Percentiles rank a stretch among this genome's conserved stretches.
phyloP scores from a whole-genome alignment of 2,329 filamentous ascomycete species.

The Diaporthe ampelina region DNA sequence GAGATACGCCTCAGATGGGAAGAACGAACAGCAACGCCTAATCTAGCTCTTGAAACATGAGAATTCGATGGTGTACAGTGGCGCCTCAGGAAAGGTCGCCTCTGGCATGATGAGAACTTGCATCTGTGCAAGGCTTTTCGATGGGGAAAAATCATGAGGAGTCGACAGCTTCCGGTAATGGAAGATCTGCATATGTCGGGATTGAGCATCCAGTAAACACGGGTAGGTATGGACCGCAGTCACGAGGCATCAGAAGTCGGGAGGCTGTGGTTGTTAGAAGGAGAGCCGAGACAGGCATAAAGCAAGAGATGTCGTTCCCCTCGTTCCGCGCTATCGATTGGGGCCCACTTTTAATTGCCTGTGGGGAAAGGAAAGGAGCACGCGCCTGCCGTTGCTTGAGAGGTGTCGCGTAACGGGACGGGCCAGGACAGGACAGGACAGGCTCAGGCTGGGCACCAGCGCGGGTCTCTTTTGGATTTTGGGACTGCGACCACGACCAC shows the following conservation, averaged over 20 bases:
- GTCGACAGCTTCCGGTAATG: background rate
- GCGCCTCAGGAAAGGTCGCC: background rate
- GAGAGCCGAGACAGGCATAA: conserved; percentile 12
- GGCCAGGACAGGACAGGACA: background rate
- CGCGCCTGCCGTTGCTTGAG: conserved; percentile 25
- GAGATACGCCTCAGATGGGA: no score
- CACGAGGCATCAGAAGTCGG: background rate
- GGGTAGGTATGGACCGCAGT: background rate
- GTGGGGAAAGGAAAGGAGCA: conserved; percentile 34
- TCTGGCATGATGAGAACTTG: background rate
- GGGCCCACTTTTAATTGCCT: conserved; percentile 38
- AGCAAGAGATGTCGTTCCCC: conserved; percentile 23
- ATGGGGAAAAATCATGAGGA: background rate
- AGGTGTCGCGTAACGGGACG: conserved; percentile 35
- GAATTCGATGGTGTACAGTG: background rate
- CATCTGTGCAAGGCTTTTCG: background rate
- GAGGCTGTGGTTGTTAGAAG: no score
- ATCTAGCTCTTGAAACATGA: no score
- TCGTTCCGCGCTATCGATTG: conserved; percentile 1
- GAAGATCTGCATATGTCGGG: background rate
- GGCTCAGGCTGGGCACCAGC: conserved; percentile 23
- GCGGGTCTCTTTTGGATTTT: conserved; percentile 19
- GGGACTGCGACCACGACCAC: conserved; percentile 27
- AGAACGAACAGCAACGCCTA: no score
- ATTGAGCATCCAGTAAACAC: background rate